Percentiles rank a stretch among this genome's conserved stretches.
These are phyloP conservation scores for Boletus coccyginus DNA, from an alignment of 768 basidiomycete species.

Conservation along the genomic window DNA sequence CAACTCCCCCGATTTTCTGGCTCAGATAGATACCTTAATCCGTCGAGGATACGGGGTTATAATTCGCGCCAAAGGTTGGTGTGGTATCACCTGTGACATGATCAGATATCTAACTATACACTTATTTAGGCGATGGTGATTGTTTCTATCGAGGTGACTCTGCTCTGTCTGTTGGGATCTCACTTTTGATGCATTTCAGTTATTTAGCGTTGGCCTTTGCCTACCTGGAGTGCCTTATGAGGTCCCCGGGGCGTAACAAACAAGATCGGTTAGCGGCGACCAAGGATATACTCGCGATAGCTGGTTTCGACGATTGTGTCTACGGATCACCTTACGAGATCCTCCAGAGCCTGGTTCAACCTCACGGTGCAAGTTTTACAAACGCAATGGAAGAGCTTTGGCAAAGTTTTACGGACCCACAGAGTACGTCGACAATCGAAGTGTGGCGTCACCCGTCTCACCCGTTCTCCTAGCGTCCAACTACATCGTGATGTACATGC, in stretches of 20 bases:
- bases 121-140: constrained; percentile 70
- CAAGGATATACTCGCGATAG: constrained; percentile 52
- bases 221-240: constrained; percentile 70
- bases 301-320: constrained; percentile 64
- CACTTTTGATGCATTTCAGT: constrained; percentile 18
- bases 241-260: constrained; percentile 43
- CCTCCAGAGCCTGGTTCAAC: constrained; percentile 49
- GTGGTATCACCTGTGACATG: constrained; percentile 11
- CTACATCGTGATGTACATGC: constrained; percentile 74
- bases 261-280: constrained; percentile 47
- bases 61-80: constrained; percentile 66
- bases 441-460: not conserved
- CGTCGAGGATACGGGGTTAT: constrained; percentile 61
- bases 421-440: constrained; percentile 36
- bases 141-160: constrained; percentile 87
- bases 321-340: constrained; percentile 75
- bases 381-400: constrained; percentile 36
- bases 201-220: constrained; percentile 74
- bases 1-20: constrained; percentile 55
- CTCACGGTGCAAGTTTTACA: constrained; percentile 36
- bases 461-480: constrained; percentile 49
- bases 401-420: constrained; percentile 47
- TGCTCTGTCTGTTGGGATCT: not conserved
- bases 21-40: constrained; percentile 73
- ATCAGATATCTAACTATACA: not conserved